These are phyloP conservation scores for Polytrichum formosum DNA, from an alignment of 225 moss, liverwort and hornwort species.

Conservation along the genomic window DNA sequence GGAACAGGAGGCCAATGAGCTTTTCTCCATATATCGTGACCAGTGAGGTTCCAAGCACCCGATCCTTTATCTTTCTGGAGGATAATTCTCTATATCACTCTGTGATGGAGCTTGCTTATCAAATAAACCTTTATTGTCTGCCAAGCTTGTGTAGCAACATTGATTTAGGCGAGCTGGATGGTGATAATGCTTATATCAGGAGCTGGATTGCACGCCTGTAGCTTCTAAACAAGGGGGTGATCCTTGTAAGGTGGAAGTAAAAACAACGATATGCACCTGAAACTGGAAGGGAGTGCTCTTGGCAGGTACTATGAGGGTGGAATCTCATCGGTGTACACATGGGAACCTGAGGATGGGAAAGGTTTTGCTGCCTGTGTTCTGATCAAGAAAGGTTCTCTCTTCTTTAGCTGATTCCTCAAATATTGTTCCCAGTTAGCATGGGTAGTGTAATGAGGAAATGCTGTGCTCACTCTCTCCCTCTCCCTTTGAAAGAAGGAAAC, in stretches of 20 bases:
- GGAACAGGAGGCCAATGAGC: slow-evolving; percentile 82
- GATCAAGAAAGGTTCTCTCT: slow-evolving; percentile 69
- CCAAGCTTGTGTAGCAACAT: too few relatives aligned
- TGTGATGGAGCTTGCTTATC: too few relatives aligned
- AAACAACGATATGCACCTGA: too few relatives aligned
- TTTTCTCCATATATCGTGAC: slow-evolving; percentile 90
- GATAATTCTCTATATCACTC: too few relatives aligned
- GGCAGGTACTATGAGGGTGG: slow-evolving; percentile 94
- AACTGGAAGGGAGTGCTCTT: slow-evolving; percentile 1
- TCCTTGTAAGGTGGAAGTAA: too few relatives aligned
- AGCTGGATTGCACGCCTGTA: too few relatives aligned
- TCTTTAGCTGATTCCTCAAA: neutral
- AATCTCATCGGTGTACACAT: slow-evolving; percentile 89
- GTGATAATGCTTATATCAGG: too few relatives aligned
- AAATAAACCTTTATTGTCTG: too few relatives aligned
- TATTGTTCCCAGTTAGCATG: neutral
- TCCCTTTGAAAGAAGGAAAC: neutral
- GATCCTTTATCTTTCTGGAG: slow-evolving; percentile 24
- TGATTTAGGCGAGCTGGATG: too few relatives aligned
- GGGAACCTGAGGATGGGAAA: slow-evolving; percentile 79
- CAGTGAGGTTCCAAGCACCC: slow-evolving; percentile 74
- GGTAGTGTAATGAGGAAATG: neutral
- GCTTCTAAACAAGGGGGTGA: too few relatives aligned
- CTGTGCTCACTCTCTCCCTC: neutral
- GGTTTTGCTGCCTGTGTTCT: slow-evolving; percentile 86